Conservation (phyloP, 768 basidiomycete species). For the Pulveroboletus ravenelii region DNA sequence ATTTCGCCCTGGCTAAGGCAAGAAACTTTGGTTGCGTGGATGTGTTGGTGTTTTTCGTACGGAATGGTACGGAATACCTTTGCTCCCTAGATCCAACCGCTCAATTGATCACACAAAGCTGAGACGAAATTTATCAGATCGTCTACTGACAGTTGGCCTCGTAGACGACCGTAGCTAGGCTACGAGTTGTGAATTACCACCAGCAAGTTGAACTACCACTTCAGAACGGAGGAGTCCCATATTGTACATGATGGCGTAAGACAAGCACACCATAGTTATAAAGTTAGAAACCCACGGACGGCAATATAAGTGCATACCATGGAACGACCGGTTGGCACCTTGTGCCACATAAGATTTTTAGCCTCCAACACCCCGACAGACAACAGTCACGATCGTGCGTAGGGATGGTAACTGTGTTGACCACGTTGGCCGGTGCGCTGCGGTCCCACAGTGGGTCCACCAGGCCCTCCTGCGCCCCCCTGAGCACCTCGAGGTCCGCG, state of each 20-base stretch:
- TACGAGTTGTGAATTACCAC: neutral
- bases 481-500: constrained; percentile 60
- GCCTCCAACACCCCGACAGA: neutral
- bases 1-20: too few relatives aligned
- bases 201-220: neutral
- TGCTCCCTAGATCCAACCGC: too few relatives aligned
- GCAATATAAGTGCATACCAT: constrained; percentile 4
- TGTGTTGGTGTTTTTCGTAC: too few relatives aligned
- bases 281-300: constrained; percentile 12
- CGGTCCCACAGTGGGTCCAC: constrained; percentile 60
- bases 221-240: neutral
- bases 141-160: too few relatives aligned
- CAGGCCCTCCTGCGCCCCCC: constrained; percentile 45
- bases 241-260: constrained; percentile 5
- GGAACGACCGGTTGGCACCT: constrained; percentile 1
- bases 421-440: constrained; percentile 68
- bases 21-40: too few relatives aligned
- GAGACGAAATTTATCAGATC: too few relatives aligned
- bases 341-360: constrained; percentile 14
- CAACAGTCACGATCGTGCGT: constrained; percentile 51
- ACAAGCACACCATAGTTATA: constrained; percentile 9
- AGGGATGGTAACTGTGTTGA: constrained; percentile 81
- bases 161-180: too few relatives aligned
- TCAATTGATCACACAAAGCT: too few relatives aligned
- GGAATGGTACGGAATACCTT: too few relatives aligned